Evolutionary conservation across 257 asterid species (phyloP).

Genomic region (Voacanga thouarsii): DNA sequence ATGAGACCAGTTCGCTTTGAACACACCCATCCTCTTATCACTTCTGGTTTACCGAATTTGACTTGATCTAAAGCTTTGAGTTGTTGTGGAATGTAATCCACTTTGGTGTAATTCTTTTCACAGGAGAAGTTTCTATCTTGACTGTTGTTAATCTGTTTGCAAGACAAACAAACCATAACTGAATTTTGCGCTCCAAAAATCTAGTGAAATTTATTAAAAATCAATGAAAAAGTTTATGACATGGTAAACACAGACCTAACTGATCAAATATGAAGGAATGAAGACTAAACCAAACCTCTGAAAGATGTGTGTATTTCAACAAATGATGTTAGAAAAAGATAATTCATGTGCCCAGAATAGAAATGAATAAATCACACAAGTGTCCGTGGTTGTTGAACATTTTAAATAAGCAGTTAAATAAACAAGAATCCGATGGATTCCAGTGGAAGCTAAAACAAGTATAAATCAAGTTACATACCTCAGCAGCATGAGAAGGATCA

Average conservation of each 20-base stretch:
- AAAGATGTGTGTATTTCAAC: background rate
- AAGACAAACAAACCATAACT: background rate
- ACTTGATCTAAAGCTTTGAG: constrained; percentile 31
- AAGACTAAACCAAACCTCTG: background rate
- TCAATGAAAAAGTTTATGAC: background rate
- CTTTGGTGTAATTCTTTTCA: constrained; percentile 34
- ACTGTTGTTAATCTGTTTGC: constrained; percentile 39
- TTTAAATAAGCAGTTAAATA: background rate
- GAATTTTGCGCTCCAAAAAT: background rate
- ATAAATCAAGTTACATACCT: constrained; percentile 10
- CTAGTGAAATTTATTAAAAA: background rate
- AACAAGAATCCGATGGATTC: background rate
- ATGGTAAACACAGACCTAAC: background rate
- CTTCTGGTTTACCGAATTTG: constrained; percentile 37
- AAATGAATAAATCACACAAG: background rate
- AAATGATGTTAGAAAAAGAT: background rate
- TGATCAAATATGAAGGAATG: background rate
- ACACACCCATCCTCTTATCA: constrained; percentile 59
- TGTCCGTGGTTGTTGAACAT: background rate
- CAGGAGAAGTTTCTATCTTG: constrained; percentile 25
- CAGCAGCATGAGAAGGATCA: constrained; percentile 5
- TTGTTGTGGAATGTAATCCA: constrained; percentile 24
- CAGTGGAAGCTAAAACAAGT: constrained; percentile 8
- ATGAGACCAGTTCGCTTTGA: constrained; percentile 61
- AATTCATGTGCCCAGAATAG: background rate